Evolutionary conservation across 495 filamentous ascomycete species (phyloP).

Genomic region (Daldinia grandis): DNA sequence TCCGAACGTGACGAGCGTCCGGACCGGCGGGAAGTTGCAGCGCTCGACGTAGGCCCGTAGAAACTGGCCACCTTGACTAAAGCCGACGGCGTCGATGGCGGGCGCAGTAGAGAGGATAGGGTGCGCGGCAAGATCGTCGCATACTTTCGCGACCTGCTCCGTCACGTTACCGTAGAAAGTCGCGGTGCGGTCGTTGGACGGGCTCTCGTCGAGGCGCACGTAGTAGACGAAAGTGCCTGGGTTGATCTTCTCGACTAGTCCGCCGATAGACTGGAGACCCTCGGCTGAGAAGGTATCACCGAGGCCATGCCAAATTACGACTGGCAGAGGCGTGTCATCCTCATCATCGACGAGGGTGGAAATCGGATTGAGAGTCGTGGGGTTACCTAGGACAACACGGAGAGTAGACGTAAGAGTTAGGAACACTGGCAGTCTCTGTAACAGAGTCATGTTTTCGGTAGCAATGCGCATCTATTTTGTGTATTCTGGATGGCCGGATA

Average conservation of each 20-base stretch:
- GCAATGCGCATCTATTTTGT: conserved; percentile 1
- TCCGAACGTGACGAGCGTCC: conserved; percentile 89
- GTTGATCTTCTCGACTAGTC: conserved; percentile 73
- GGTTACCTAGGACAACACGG: conserved; percentile 29
- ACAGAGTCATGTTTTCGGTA: conserved; percentile 20
- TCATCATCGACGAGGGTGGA: conserved; percentile 42
- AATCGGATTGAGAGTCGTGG: conserved; percentile 20
- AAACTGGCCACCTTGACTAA: conserved; percentile 96
- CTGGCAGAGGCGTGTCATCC: conserved; percentile 73
- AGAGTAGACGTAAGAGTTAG: conserved; percentile 17
- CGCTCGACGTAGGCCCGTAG: conserved; percentile 91
- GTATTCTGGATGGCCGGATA: background rate
- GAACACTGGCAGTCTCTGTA: conserved; percentile 27
- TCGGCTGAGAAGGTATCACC: conserved; percentile 77
- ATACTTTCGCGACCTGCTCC: conserved; percentile 78
- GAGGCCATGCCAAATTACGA: conserved; percentile 91
- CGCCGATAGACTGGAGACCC: conserved; percentile 71
- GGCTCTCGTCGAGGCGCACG: conserved; percentile 75
- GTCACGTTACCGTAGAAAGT: conserved; percentile 94
- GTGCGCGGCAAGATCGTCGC: conserved; percentile 77
- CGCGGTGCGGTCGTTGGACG: conserved; percentile 73
- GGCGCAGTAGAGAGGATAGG: conserved; percentile 81
- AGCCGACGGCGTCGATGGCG: conserved; percentile 89
- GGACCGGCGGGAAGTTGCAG: conserved; percentile 83
- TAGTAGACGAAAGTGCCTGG: conserved; percentile 86